Base-by-base conservation (phyloP, 345 rosid species). In the Corchorus capsularis region DNA sequence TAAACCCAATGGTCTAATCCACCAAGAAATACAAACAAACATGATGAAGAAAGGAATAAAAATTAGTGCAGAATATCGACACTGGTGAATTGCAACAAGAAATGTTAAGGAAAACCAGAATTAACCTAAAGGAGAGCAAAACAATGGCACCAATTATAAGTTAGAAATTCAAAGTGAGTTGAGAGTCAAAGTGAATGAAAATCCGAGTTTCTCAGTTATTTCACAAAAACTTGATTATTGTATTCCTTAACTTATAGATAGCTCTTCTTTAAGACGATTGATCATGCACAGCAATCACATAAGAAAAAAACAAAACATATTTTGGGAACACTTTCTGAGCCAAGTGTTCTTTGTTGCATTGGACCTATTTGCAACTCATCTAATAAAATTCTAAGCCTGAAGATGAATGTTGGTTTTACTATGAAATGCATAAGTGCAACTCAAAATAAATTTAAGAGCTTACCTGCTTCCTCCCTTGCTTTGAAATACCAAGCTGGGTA, bases 381-480 rank as follows among this genome's bases (percentile, higher is more conserved):
- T 34, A 35, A 39, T 14, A 63, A 37, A 16, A 63, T 63, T 16
- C 22, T 63, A 63, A 60, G 64, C 39, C 12, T 63, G 47, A 15
- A 63, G 20, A 63, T 35, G 16, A 6, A 16, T 8, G 27, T 1
- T 3, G 19, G 11, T 22, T 16, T 9, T 17, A 69, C 15, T 8
- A 22, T 45, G 1, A 63, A 6, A 62, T 11, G 27, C 2, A 50
- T 1, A 70, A 70, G 17, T 43, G 46, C 50, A 47, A 37, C 55
- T 60, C 39, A 60, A 20, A 39, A 59, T n/a, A 16, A 72, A 37
- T 66, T 41, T 45, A 72, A 65, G 3, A 72, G 45, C 43, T 46
- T 56, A 84, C 87, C 87, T 84, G 87, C 63, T 84, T 84, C 64
- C 47, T 79, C 72, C 87, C 87, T 46, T 82, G 85, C 75, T 82